A percentile compares a stretch with the other conserved stretches of the same genome.
phyloP scores from a whole-genome alignment of 805 yeast species.

The Metschnikowia similis region DNA sequence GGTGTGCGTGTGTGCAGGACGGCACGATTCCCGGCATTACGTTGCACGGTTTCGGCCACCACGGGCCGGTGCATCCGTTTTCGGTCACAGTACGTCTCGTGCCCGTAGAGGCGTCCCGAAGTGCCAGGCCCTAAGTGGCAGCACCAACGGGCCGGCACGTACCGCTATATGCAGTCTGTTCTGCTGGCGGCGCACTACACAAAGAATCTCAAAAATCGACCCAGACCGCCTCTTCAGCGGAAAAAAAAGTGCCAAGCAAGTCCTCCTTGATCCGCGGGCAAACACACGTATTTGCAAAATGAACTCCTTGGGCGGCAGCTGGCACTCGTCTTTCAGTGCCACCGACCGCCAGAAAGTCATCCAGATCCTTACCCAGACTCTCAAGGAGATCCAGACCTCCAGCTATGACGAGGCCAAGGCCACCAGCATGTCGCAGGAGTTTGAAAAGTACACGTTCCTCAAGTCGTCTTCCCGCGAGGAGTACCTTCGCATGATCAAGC shows the following conservation, averaged over 20 bases:
- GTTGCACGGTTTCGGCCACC: no score
- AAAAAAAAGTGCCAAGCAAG: neutral
- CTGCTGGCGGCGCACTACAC: constrained; percentile 2
- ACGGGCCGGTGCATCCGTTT: no score
- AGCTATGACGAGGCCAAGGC: constrained; percentile 35
- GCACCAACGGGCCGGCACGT: neutral
- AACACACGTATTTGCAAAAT: constrained; percentile 6
- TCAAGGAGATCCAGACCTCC: constrained; percentile 34
- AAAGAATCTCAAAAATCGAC: neutral
- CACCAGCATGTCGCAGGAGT: constrained; percentile 57
- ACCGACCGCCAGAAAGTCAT: constrained; percentile 39
- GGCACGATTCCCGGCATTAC: neutral
- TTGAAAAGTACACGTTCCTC: constrained; percentile 61
- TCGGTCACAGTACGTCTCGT: no score
- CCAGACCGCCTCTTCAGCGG: neutral
- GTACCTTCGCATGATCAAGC: constrained; percentile 44
- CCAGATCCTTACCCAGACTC: constrained; percentile 32
- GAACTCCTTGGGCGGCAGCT: constrained; percentile 21
- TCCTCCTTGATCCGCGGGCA: constrained; percentile 5
- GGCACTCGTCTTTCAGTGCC: constrained; percentile 23
- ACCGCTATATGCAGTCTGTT: neutral
- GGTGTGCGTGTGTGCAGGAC: neutral
- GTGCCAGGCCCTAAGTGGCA: no score
- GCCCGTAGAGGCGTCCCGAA: no score
- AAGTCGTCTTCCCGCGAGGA: constrained; percentile 56